Percentiles rank a stretch among this genome's conserved stretches.
Evolutionary conservation across 163 green algal species (phyloP).

Genomic region (Coccomyxa subellipsoidea): DNA sequence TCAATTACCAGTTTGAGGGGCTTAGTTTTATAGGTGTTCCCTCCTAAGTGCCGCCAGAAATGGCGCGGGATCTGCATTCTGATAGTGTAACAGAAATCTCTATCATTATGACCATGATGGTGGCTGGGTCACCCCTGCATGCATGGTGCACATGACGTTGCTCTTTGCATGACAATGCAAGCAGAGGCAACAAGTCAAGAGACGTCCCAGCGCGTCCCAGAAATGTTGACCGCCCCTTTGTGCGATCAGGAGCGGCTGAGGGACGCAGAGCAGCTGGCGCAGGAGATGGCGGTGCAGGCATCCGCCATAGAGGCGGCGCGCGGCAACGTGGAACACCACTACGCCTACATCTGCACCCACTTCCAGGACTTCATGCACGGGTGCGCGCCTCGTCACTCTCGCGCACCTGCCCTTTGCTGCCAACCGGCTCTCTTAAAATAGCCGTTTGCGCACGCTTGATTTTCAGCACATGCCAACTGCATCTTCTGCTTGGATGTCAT

Average conservation of each 20-base stretch:
- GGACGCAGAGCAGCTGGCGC: constrained; percentile 13
- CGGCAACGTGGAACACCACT: constrained; percentile 85
- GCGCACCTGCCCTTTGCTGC: too few species aligned
- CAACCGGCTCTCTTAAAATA: background rate
- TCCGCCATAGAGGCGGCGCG: constrained; percentile 73
- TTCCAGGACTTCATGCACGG: constrained; percentile 61
- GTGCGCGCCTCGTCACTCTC: constrained; percentile 18
- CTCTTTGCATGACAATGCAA: too few species aligned
- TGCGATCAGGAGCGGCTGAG: constrained; percentile 24
- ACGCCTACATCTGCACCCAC: constrained; percentile 61
- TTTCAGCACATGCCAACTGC: background rate
- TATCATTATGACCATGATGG: too few species aligned
- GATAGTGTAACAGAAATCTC: too few species aligned
- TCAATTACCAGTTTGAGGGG: background rate
- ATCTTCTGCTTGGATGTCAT: background rate
- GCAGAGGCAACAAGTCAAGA: too few species aligned
- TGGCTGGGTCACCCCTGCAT: too few species aligned
- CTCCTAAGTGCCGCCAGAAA: too few species aligned
- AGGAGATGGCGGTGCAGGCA: constrained; percentile 57
- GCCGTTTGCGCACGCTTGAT: background rate
- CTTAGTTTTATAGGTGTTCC: background rate
- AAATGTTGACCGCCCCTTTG: too few species aligned
- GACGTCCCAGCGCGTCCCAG: too few species aligned
- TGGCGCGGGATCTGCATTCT: too few species aligned
- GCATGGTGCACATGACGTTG: too few species aligned